These are phyloP conservation scores for Diaporthe humulicola DNA, from an alignment of 2,329 filamentous ascomycete genomes.

Conservation along the genomic window DNA sequence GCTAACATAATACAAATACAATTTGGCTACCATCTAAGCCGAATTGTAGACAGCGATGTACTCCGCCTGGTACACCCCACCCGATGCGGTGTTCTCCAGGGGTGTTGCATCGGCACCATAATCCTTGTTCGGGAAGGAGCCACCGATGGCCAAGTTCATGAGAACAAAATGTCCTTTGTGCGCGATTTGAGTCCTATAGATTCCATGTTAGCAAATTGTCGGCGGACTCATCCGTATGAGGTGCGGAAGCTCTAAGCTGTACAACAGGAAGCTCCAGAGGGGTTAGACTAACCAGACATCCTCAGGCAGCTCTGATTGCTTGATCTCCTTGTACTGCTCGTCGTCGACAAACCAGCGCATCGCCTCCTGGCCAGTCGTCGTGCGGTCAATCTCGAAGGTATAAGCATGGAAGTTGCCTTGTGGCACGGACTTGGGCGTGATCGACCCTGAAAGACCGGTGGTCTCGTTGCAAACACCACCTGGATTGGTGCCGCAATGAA, in stretches of 20 bases:
- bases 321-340: conserved; percentile 20
- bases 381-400: conserved; percentile 24
- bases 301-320: conserved; percentile 13
- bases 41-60: conserved; percentile 18
- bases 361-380: background rate
- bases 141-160: conserved; percentile 14
- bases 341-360: conserved; percentile 21
- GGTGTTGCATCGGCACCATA: conserved; percentile 14
- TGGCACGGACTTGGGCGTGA: conserved; percentile 4
- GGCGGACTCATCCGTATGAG: background rate
- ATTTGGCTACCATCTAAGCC: background rate
- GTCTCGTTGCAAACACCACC: conserved; percentile 15
- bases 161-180: conserved; percentile 6
- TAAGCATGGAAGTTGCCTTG: conserved; percentile 21
- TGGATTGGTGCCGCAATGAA: conserved; percentile 16
- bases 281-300: background rate
- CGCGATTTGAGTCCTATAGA: conserved; percentile 4
- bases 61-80: conserved; percentile 13
- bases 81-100: background rate
- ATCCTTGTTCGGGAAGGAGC: conserved; percentile 14
- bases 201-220: background rate
- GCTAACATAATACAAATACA: background rate
- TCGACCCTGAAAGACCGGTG: background rate
- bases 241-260: background rate
- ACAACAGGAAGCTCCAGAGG: background rate